A percentile compares a stretch with the other conserved stretches of the same genome.
These are phyloP conservation scores for Macaranga tanarius DNA, from an alignment of 441 rosid species.

Conservation along the genomic window DNA sequence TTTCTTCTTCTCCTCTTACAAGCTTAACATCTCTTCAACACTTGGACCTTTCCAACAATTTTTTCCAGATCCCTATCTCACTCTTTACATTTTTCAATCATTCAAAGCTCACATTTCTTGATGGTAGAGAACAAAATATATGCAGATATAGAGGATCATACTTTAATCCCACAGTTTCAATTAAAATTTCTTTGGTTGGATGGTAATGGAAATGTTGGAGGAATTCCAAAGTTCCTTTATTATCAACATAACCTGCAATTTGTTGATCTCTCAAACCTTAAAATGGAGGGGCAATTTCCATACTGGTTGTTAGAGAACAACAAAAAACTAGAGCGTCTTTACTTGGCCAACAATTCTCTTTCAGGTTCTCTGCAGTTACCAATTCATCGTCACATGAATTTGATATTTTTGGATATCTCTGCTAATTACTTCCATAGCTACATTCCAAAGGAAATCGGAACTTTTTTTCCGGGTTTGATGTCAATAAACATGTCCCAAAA, in stretches of 20 bases:
- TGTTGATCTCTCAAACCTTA: constrained; percentile 10
- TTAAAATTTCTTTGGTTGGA: neutral
- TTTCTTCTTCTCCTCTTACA: constrained; percentile 16
- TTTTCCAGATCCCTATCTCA: constrained; percentile 25
- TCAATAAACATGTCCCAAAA: constrained; percentile 16
- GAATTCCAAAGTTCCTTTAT: constrained; percentile 29
- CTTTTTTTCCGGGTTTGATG: neutral
- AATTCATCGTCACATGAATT: neutral
- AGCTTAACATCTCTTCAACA: constrained; percentile 8
- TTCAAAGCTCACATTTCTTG: constrained; percentile 21
- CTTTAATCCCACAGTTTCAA: constrained; percentile 18
- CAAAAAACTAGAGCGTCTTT: neutral
- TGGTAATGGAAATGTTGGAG: neutral
- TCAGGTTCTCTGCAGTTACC: constrained; percentile 21
- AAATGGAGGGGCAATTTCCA: no score
- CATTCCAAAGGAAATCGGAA: constrained; percentile 14
- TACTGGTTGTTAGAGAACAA: constrained; percentile 38
- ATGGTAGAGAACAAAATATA: constrained; percentile 1
- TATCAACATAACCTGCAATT: constrained; percentile 17
- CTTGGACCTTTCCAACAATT: constrained; percentile 6
- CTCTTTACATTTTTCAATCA: constrained; percentile 26
- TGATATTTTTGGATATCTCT: constrained; percentile 11
- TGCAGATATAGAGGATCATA: neutral
- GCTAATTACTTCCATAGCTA: constrained; percentile 9
- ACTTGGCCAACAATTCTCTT: constrained; percentile 17